Evolutionary conservation across 345 rosid genomes (phyloP), one percentile per base, ranked within the genome.

Genomic region (Arabis alpina): DNA sequence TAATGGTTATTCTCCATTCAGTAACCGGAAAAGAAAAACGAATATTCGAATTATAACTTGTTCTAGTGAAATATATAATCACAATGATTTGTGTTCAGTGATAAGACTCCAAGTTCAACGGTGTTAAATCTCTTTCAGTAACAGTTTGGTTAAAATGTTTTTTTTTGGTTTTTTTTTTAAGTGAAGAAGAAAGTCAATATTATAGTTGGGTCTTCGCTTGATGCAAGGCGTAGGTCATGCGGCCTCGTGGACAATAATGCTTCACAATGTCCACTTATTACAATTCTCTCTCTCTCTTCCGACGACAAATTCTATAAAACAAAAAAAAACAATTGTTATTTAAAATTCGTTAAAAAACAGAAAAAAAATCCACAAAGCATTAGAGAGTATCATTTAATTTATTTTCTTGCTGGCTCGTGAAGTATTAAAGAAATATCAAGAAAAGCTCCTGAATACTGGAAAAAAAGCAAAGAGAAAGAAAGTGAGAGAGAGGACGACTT

Each of bases 211-310:
- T 73, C 71, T 41, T 49, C 12, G 75, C 79, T 63, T 76, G 75
- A 70, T 76, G 66, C 75, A 28, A 69, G 79, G 79, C 79, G 79
- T 62, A 76, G 79, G 79, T 69, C 66, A 63, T 76, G 79, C 79
- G 48, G 60, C 79, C 75, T 69, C 55, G 75, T 76, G 79, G 79
- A 49, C 61, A 76, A 76, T 76, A 76, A 76, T 70, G 70, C 71
- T 69, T 69, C 70, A 63, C 79, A 76, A 48, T 76, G 74, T 41
- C 79, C 70, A 69, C 66, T 69, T 69, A 62, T 69, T 62, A 75
- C 65, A 56, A 54, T 4, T 53, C 64, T 36, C 54, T 61, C 66
- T 70, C 64, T 70, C 54, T 61, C 75, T 63, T 30, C 15, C n/a
- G 11, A 8, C 45, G 13, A 72, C 76, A 54, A 53, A 34, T 34